These are phyloP conservation scores for Nicotiana paniculata DNA, from an alignment of 257 asterid species.

Conservation along the genomic window DNA sequence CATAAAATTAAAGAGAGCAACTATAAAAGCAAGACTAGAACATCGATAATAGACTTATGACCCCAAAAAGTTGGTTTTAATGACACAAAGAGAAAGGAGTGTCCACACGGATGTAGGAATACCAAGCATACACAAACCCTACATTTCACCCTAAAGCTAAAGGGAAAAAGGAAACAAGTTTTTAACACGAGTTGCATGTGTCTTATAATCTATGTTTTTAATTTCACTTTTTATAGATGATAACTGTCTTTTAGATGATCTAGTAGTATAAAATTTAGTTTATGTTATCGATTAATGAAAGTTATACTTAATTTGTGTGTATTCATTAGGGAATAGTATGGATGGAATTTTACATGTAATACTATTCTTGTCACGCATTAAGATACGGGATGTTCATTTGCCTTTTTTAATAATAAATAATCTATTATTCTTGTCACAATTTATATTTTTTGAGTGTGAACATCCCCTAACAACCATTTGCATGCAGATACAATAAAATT, in stretches of 20 bases:
- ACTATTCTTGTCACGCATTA: neutral
- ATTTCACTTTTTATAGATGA: slow-evolving; percentile 12
- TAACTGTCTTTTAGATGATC: neutral
- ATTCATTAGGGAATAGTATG: too few species aligned
- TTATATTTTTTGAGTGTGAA: too few species aligned
- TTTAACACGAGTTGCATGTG: neutral
- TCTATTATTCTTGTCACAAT: neutral
- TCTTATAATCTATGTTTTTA: slow-evolving; percentile 10
- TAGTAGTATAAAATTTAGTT: too few species aligned
- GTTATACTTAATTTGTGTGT: too few species aligned
- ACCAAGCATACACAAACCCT: slow-evolving; percentile 35
- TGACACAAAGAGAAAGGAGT: slow-evolving; percentile 21
- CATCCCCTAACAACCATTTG: too few species aligned
- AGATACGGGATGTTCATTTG: too few species aligned
- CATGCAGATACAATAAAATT: too few species aligned
- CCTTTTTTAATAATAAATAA: too few species aligned
- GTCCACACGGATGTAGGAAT: slow-evolving; percentile 44
- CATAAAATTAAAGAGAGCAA: neutral
- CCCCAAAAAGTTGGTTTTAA: slow-evolving; percentile 34
- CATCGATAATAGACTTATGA: slow-evolving; percentile 26
- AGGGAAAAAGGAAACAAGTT: slow-evolving; percentile 19
- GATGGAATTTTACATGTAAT: neutral
- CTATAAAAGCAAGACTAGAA: slow-evolving; percentile 10
- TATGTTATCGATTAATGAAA: too few species aligned
- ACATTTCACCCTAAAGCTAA: slow-evolving; percentile 27